Evolutionary conservation across 2,329 filamentous ascomycete genomes (phyloP), one percentile per base, ranked within the genome.

Genomic region (Aschersonia sp.): DNA sequence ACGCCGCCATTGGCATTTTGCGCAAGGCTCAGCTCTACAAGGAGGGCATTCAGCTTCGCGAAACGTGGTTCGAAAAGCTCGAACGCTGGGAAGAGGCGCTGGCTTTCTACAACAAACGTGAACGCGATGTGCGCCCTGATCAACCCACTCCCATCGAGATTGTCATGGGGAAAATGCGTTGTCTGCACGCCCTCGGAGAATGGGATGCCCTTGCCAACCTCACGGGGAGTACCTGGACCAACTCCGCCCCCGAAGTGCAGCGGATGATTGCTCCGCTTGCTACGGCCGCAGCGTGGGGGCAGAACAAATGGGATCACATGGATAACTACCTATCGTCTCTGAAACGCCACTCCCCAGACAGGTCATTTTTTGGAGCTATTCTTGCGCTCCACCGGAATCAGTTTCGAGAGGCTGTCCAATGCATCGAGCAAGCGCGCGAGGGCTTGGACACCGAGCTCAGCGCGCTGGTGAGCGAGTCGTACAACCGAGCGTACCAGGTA

Each of bases 141-240:
- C 67, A 74, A 50, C 61, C 69, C 1, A 66, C 71, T 0, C 88
- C 87, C 0, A 87, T 98, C 51, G 92, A 97, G 50, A 87, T 98
- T 47, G 88, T 94, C 35, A 97, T 98, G 89, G 92, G 92, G 54
- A 98, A 98, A 67, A 98, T 99, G 92, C 82, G 92, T 44, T 99
- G 92, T 73, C 69, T 97, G 53, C 92, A 99, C 62, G 94, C 92
- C 7, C 74, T 99, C 37, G 92, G 92, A 51, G 92, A 99, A 64
- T 99, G 92, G 92, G 94, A 97, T 55, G 81, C 87, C 4, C 73
- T 99, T 12, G 94, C 90, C 1, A 81, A 80, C 45, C 73, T 98
- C 47, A 90, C 89, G 0, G 84, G 94, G 59, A 88, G 89, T 60
- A 94, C 90, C 46, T 99, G 92, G 92, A 79, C 85, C 54, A 88